phyloP scores from a whole-genome alignment of 176 grass and related monocot genomes.

The Eleusine indica region DNA sequence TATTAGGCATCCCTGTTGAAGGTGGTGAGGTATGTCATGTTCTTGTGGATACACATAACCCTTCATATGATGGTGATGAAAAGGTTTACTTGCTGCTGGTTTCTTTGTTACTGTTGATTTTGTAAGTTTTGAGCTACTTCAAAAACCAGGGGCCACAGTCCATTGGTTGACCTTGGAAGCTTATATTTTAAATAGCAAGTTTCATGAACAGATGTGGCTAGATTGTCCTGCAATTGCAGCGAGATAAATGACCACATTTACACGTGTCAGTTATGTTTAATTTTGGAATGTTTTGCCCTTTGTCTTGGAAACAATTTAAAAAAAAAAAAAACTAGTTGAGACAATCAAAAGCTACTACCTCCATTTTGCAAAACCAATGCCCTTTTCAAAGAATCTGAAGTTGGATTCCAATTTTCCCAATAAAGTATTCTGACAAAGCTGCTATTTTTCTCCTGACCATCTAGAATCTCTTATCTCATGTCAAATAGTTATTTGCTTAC shows the following conservation, averaged over 20 bases:
- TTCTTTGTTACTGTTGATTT: background rate
- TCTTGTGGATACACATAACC: background rate
- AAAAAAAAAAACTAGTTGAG: background rate
- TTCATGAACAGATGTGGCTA: background rate
- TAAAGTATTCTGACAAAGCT: background rate
- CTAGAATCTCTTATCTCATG: background rate
- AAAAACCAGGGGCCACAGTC: background rate
- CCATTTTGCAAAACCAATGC: background rate
- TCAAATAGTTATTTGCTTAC: background rate
- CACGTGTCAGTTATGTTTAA: background rate
- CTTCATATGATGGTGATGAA: background rate
- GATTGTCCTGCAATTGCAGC: background rate
- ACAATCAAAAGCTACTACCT: background rate
- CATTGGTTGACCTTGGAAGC: background rate
- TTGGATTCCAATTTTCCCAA: background rate
- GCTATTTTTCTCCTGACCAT: background rate
- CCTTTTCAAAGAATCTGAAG: background rate
- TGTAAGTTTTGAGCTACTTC: background rate
- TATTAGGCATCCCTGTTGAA: constrained; percentile 65
- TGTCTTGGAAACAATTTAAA: too few species aligned
- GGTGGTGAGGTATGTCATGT: constrained; percentile 67
- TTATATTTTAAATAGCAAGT: background rate
- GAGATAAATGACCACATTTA: background rate
- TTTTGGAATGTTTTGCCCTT: background rate
- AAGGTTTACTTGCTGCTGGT: constrained; percentile 5